phyloP scores from a whole-genome alignment of 2,329 filamentous ascomycete species.

The Xylariaceae sp. region DNA sequence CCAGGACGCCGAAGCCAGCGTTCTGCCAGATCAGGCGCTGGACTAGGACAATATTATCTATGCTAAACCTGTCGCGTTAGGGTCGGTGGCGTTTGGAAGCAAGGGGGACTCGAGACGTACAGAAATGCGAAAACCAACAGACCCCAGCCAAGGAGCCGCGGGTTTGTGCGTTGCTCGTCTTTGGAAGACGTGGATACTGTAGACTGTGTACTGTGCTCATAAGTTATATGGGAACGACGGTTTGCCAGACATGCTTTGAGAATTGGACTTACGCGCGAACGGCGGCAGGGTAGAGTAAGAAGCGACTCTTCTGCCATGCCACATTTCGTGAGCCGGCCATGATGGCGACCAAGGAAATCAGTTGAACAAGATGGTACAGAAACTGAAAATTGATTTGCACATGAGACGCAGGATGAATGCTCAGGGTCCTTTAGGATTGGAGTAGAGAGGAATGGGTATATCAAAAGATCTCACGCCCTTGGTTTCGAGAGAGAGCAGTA shows the following conservation, averaged over 20 bases:
- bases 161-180: background rate
- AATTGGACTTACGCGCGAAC: slow-evolving; percentile 4
- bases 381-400: too few relatives aligned
- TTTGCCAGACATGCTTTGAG: background rate
- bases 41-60: slow-evolving; percentile 6
- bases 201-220: background rate
- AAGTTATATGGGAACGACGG: background rate
- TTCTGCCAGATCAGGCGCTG: slow-evolving; percentile 1
- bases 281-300: slow-evolving; percentile 5
- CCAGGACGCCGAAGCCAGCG: slow-evolving; percentile 2
- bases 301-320: background rate
- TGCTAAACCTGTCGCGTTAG: background rate
- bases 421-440: too few relatives aligned
- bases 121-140: slow-evolving; percentile 7
- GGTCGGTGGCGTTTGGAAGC: background rate
- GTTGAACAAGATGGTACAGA: too few relatives aligned
- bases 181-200: background rate
- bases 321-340: slow-evolving; percentile 1
- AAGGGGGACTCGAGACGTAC: background rate
- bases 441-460: too few relatives aligned
- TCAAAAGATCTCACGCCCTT: too few relatives aligned
- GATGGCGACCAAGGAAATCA: too few relatives aligned
- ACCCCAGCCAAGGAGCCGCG: slow-evolving; percentile 2
- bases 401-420: too few relatives aligned
- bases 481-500: too few relatives aligned